Conservation (phyloP, 1,284 basidiomycete genomes). For the Moniliella sp. region DNA sequence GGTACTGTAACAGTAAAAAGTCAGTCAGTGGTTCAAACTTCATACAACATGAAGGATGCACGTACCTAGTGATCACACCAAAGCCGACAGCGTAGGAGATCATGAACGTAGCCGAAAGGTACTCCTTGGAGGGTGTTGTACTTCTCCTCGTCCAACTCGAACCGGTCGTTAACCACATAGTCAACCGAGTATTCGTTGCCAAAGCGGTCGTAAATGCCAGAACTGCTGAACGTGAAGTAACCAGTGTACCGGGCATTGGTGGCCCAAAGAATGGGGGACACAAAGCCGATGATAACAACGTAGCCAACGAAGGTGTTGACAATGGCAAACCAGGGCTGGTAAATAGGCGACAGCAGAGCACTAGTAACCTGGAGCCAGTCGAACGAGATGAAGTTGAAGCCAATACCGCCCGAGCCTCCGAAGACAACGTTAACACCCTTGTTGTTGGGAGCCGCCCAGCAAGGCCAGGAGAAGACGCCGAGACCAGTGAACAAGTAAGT, state of each 20-base stretch:
- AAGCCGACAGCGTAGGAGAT: constrained; percentile 29
- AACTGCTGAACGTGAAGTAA: not conserved
- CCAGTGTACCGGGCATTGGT: constrained; percentile 6
- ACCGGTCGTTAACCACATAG: not conserved
- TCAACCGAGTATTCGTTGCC: not conserved
- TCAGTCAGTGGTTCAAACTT: no score
- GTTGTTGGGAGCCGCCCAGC: constrained; percentile 38
- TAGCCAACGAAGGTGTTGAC: constrained; percentile 18
- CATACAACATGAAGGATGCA: no score
- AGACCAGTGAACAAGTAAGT: constrained; percentile 35
- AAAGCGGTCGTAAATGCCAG: constrained; percentile 1
- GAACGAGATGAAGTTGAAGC: constrained; percentile 36
- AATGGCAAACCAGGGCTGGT: constrained; percentile 23
- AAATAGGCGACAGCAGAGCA: constrained; percentile 15
- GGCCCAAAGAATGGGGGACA: constrained; percentile 9
- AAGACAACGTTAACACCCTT: constrained; percentile 4
- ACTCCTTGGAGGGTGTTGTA: constrained; percentile 12
- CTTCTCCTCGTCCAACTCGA: not conserved
- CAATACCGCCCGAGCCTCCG: constrained; percentile 23
- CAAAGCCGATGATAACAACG: constrained; percentile 9
- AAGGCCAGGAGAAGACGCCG: constrained; percentile 43
- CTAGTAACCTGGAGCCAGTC: constrained; percentile 36
- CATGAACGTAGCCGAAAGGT: constrained; percentile 6
- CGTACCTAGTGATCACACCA: constrained; percentile 36
- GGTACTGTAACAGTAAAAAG: no score